A percentile compares a stretch with the other conserved stretches of the same genome.
Conservation (phyloP, 768 basidiomycete genomes). For the Leccinum broughii region DNA sequence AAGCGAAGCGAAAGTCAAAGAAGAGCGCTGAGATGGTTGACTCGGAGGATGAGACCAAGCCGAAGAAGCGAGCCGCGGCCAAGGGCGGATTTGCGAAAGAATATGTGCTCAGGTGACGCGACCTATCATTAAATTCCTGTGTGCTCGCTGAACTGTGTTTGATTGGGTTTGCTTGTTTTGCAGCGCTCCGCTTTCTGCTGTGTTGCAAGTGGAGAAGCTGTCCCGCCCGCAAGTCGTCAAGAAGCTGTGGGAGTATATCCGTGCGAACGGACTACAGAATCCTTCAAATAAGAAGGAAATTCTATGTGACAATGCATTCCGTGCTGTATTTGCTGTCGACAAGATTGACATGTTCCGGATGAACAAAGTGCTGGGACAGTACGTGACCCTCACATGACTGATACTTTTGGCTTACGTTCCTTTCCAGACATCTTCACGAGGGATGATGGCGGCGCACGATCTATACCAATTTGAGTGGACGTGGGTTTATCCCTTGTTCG, state of each 20-base stretch:
- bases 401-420: not conserved
- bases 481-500: not conserved
- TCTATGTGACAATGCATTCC: constrained; percentile 71
- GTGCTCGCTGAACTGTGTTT: constrained; percentile 4
- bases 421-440: constrained; percentile 34
- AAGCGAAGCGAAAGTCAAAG: constrained; percentile 43
- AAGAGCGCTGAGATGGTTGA: constrained; percentile 53
- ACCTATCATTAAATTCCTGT: too few relatives aligned
- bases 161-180: constrained; percentile 1
- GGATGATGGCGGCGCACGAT: constrained; percentile 12
- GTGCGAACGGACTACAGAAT: constrained; percentile 78
- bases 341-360: constrained; percentile 93
- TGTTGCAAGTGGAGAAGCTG: constrained; percentile 66
- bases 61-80: constrained; percentile 52
- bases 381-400: constrained; percentile 20
- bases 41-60: constrained; percentile 55
- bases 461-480: constrained; percentile 1
- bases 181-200: constrained; percentile 71
- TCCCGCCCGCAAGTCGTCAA: constrained; percentile 92
- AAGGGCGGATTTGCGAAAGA: constrained; percentile 81
- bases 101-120: constrained; percentile 62
- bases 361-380: constrained; percentile 90
- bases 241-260: constrained; percentile 88
- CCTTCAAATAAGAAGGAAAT: constrained; percentile 83
- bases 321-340: constrained; percentile 75